Conservation (phyloP, 1,284 basidiomycete genomes). For the Tranzscheliella williamsii region DNA sequence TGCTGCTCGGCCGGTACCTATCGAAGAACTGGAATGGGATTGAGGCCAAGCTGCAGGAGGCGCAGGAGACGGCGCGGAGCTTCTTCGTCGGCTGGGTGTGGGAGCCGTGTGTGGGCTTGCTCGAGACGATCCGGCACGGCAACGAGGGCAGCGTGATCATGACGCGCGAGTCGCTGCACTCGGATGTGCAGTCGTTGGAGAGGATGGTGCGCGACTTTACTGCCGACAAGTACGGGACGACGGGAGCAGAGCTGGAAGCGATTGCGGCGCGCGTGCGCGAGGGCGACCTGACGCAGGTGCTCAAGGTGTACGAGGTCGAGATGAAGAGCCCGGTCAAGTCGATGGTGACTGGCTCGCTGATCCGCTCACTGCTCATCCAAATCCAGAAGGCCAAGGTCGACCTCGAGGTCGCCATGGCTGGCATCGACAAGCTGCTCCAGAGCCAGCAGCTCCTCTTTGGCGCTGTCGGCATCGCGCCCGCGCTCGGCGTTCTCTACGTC, state of each 20-base stretch:
- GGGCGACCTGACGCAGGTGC: constrained; percentile 85
- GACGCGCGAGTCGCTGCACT: constrained; percentile 74
- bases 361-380: constrained; percentile 87
- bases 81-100: constrained; percentile 85
- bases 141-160: constrained; percentile 71
- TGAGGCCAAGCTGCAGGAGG: constrained; percentile 66
- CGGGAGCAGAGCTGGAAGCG: constrained; percentile 66
- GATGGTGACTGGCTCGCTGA: constrained; percentile 76
- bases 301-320: constrained; percentile 88
- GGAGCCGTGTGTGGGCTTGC: constrained; percentile 79
- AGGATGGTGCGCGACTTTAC: constrained; percentile 88
- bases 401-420: constrained; percentile 79
- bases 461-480: constrained; percentile 93
- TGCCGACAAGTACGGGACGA: constrained; percentile 74
- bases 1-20: constrained; percentile 27
- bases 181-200: constrained; percentile 84
- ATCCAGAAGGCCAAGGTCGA: constrained; percentile 97
- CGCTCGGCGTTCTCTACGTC: constrained; percentile 77
- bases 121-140: constrained; percentile 80
- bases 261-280: constrained; percentile 72
- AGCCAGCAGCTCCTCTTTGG: constrained; percentile 96
- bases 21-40: constrained; percentile 47
- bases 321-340: constrained; percentile 82
- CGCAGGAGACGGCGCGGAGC: constrained; percentile 71
- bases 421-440: constrained; percentile 88